Percentiles rank a stretch among this genome's conserved stretches.
These are phyloP conservation scores for Cystobasidium sp. DNA, from an alignment of 1,284 basidiomycete genomes.

Conservation along the genomic window DNA sequence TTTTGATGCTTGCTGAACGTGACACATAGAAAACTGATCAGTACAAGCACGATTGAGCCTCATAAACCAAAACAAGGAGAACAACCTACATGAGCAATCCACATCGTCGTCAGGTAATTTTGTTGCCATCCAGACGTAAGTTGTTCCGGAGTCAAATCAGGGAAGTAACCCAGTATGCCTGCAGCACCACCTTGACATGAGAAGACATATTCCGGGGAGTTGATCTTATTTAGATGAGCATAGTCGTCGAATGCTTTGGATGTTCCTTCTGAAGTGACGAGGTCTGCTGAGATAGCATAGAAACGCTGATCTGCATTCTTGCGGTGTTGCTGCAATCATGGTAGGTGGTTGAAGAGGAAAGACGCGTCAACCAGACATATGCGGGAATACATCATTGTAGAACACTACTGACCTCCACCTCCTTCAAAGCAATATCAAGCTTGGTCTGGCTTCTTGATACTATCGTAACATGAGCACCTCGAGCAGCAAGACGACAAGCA, in stretches of 20 bases:
- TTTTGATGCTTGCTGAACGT: slow-evolving; percentile 68
- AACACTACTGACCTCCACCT: slow-evolving; percentile 65
- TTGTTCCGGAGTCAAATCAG: slow-evolving; percentile 68
- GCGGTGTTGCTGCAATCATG: slow-evolving; percentile 56
- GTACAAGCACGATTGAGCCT: neutral
- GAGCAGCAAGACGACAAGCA: slow-evolving; percentile 69
- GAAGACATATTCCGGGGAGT: slow-evolving; percentile 73
- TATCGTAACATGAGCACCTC: slow-evolving; percentile 79
- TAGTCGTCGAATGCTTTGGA: slow-evolving; percentile 68
- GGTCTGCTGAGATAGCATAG: slow-evolving; percentile 67
- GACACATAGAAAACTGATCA: neutral
- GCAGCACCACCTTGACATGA: slow-evolving; percentile 70
- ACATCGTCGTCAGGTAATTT: slow-evolving; percentile 65
- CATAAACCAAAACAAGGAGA: neutral
- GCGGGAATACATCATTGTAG: neutral
- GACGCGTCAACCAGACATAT: neutral
- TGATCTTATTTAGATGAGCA: slow-evolving; percentile 63
- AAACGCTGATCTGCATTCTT: slow-evolving; percentile 63
- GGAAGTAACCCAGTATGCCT: slow-evolving; percentile 67
- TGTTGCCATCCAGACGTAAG: slow-evolving; percentile 62
- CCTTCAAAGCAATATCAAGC: slow-evolving; percentile 65
- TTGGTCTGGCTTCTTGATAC: slow-evolving; percentile 72
- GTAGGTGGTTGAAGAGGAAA: slow-evolving; percentile 47
- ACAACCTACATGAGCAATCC: slow-evolving; percentile 71
- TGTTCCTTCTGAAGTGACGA: slow-evolving; percentile 63